Percentiles rank a stretch among this genome's conserved stretches.
Evolutionary conservation across 768 basidiomycete genomes (phyloP).

Genomic region (Kwoniella mangroviensis): DNA sequence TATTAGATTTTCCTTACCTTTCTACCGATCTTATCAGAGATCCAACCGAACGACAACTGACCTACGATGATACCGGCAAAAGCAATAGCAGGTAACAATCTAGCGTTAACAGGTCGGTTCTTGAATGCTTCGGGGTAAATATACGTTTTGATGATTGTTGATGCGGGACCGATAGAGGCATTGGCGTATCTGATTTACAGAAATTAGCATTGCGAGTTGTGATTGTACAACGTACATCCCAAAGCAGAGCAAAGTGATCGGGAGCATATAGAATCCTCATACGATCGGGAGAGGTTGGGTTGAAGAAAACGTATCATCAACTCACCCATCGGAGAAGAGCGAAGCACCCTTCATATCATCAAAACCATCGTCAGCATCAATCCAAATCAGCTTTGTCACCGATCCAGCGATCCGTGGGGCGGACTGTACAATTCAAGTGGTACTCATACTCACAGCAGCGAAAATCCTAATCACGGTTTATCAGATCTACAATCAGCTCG

Average conservation of each 20-base stretch:
- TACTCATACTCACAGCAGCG: constrained; percentile 30
- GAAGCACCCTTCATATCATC: constrained; percentile 31
- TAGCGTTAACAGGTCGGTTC: constrained; percentile 65
- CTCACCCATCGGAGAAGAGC: constrained; percentile 48
- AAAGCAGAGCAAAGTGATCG: too few relatives aligned
- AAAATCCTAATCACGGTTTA: too few relatives aligned
- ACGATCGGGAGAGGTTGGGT: too few relatives aligned
- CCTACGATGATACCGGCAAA: constrained; percentile 89
- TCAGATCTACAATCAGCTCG: too few relatives aligned
- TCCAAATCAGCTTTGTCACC: constrained; percentile 7
- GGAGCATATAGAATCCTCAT: too few relatives aligned
- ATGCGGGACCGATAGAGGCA: constrained; percentile 44
- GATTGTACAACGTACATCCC: not conserved
- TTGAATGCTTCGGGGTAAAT: constrained; percentile 67
- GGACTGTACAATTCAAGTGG: too few relatives aligned
- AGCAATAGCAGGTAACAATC: constrained; percentile 68
- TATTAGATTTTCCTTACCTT: constrained; percentile 66
- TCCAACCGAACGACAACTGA: constrained; percentile 70
- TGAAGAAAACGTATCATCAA: not conserved
- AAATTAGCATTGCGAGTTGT: not conserved
- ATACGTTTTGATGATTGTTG: constrained; percentile 63
- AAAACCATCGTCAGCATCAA: not conserved
- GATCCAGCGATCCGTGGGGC: not conserved
- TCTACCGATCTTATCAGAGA: constrained; percentile 81
- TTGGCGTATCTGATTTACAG: constrained; percentile 35